Evolutionary conservation across 352 stramenopile genomes (phyloP), one percentile per base, ranked within the genome.

Genomic region (Pythium pyrilobum): DNA sequence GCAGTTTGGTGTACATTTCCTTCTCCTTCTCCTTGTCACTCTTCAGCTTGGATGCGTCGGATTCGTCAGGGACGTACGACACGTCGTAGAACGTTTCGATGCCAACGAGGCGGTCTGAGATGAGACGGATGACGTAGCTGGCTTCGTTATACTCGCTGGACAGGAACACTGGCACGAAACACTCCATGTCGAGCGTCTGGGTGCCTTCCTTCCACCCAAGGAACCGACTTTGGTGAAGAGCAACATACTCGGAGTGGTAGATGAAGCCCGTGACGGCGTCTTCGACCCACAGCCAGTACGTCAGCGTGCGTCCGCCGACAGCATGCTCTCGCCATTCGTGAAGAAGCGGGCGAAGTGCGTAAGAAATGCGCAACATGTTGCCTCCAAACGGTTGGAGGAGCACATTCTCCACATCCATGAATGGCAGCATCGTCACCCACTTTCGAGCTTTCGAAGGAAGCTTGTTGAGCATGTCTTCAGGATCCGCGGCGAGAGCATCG

Each of bases 281-380:
- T 79, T 99, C 97, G 12, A 99, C 87, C 97, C 96, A 99, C 12
- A 99, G 67, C 94, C 96, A 99, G 32, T 97, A 99, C 15, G 75
- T 67, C 12, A 90, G 57, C 8, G 67, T 73, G 40, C 81, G 82
- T 6, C 79, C 77, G 10, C 72, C 66, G 9, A 87, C 77, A 8
- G 64, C 60, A 20, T 70, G 56, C 34, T 90, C 81, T 24, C 80
- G 81, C 81, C 81, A 92, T 38, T 86, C 72, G 0, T 64, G 64
- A 37, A 92, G 88, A n/a, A 90, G 59, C 4, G 81, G 81, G 12
- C 53, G 62, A 0, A 92, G 57, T 11, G 73, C 52, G 32, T 99
- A 88, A n/a, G 87, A 82, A 6, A 98, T 62, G 32, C 86, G 85
- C 5, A 99, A 69, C 62, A 99, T 98, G 32, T 86, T 88, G 10